Percentiles rank a stretch among this genome's conserved stretches.
phyloP scores from a whole-genome alignment of 352 stramenopile species.

The Phytophthora rubi region DNA sequence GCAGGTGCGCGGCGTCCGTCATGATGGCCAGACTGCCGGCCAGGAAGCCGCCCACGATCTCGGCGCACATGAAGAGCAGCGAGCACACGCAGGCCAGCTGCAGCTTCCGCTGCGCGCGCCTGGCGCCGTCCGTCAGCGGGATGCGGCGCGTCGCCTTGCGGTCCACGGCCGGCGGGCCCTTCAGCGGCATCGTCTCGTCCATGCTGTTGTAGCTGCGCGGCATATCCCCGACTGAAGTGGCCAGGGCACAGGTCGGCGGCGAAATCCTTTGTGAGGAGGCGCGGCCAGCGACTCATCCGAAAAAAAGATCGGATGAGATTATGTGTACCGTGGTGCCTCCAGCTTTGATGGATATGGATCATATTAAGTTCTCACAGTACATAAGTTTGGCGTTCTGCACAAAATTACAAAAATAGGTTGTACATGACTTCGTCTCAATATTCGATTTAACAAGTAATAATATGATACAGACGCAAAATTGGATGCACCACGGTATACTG shows the following conservation, averaged over 20 bases:
- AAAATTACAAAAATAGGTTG: too few relatives aligned
- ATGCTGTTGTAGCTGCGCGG: constrained; percentile 49
- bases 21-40: constrained; percentile 95
- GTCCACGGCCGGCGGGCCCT: constrained; percentile 30
- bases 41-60: constrained; percentile 95
- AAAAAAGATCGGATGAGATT: constrained; percentile 12
- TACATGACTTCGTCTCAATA: too few relatives aligned
- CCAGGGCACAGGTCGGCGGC: not conserved
- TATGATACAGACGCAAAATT: too few relatives aligned
- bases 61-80: constrained; percentile 94
- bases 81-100: constrained; percentile 80
- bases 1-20: constrained; percentile 83
- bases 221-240: constrained; percentile 10
- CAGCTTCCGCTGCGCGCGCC: constrained; percentile 70
- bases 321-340: too few relatives aligned
- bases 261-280: constrained; percentile 30
- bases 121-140: constrained; percentile 54
- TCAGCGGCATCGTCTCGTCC: constrained; percentile 67
- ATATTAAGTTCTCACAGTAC: too few relatives aligned
- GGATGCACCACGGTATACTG: not conserved
- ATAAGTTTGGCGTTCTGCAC: too few relatives aligned
- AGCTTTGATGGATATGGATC: too few relatives aligned
- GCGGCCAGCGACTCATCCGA: constrained; percentile 7
- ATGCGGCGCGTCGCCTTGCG: constrained; percentile 51
- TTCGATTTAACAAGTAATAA: too few relatives aligned